Evolutionary conservation across 805 yeast genomes (phyloP).

Genomic region (Priceomyces medius): DNA sequence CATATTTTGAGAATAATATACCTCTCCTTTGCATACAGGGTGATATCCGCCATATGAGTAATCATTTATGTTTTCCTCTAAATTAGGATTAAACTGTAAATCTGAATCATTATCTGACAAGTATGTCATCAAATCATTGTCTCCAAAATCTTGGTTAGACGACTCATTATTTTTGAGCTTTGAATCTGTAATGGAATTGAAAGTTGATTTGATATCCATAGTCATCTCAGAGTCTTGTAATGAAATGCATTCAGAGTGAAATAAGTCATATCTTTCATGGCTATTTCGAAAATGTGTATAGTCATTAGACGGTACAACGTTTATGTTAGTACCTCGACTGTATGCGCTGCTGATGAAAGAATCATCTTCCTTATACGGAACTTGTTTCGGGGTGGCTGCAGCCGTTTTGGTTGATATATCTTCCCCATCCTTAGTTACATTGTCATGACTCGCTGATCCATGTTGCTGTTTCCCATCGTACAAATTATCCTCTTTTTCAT

Average conservation of each 20-base stretch:
- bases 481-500: background rate
- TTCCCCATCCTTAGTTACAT: too few relatives aligned
- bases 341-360: too few relatives aligned
- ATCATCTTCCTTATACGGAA: too few relatives aligned
- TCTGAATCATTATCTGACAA: conserved; percentile 27
- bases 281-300: conserved; percentile 5
- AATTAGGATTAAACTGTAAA: conserved; percentile 23
- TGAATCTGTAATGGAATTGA: background rate
- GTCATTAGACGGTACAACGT: background rate
- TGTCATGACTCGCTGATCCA: too few relatives aligned
- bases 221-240: conserved; percentile 41
- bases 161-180: conserved; percentile 9
- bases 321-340: background rate
- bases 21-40: conserved; percentile 57
- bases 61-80: conserved; percentile 53
- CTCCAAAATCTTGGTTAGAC: conserved; percentile 13
- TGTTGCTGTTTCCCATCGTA: too few relatives aligned
- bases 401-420: too few relatives aligned
- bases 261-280: conserved; percentile 21
- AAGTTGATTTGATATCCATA: conserved; percentile 1
- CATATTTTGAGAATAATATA: conserved; percentile 40
- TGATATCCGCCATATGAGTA: conserved; percentile 65
- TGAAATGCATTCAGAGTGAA: conserved; percentile 37
- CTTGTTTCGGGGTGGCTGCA: too few relatives aligned
- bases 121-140: conserved; percentile 13